Evolutionary conservation across 2,329 filamentous ascomycete species (phyloP).

Genomic region (Aspergillus neoniger): DNA sequence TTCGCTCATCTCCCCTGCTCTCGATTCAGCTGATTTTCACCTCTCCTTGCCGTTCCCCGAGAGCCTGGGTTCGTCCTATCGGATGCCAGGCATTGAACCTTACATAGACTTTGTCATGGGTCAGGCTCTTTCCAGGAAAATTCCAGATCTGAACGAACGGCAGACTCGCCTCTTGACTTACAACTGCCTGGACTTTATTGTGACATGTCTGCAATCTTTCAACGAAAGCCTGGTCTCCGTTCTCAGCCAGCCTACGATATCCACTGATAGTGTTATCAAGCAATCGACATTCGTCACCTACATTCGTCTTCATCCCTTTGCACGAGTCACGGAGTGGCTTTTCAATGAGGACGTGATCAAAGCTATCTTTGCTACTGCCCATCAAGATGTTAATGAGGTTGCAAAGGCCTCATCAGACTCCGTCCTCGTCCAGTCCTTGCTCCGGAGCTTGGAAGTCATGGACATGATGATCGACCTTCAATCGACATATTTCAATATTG

Average conservation of each 20-base stretch:
- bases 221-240: conserved; percentile 91
- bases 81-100: conserved; percentile 83
- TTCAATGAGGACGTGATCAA: conserved; percentile 88
- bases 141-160: conserved; percentile 66
- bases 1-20: conserved; percentile 65
- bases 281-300: conserved; percentile 77
- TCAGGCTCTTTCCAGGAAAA: conserved; percentile 69
- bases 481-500: conserved; percentile 85
- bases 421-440: conserved; percentile 75
- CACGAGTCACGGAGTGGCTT: conserved; percentile 95
- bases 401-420: conserved; percentile 74
- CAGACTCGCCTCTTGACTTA: conserved; percentile 74
- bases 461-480: conserved; percentile 82
- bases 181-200: conserved; percentile 80
- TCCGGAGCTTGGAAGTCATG: conserved; percentile 81
- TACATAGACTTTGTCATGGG: conserved; percentile 92
- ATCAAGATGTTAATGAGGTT: conserved; percentile 73
- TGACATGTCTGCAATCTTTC: conserved; percentile 78
- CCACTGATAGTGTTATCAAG: conserved; percentile 73
- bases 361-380: conserved; percentile 74
- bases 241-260: conserved; percentile 73
- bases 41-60: conserved; percentile 86
- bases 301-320: conserved; percentile 85
- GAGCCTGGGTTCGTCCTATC: conserved; percentile 72
- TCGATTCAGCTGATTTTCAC: conserved; percentile 55